Percentiles rank a stretch among this genome's conserved stretches.
Evolutionary conservation across 768 basidiomycete species (phyloP).

Genomic region (Lactarius quietus): DNA sequence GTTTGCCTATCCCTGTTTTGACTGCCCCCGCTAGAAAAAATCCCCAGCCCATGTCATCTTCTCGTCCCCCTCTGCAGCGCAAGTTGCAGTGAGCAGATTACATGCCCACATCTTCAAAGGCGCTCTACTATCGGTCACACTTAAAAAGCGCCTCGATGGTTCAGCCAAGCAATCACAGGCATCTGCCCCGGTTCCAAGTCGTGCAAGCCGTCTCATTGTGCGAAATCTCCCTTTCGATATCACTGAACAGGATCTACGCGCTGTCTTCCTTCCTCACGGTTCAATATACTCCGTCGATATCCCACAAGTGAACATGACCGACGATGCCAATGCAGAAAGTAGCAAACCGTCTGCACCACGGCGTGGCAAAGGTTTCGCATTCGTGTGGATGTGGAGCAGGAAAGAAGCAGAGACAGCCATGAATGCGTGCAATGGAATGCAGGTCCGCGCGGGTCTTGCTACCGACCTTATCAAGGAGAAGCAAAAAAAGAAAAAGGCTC

Average conservation of each 20-base stretch:
- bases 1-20: constrained; percentile 22
- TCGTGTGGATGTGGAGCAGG: constrained; percentile 88
- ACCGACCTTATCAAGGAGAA: constrained; percentile 31
- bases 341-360: constrained; percentile 15
- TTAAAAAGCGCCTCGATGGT: constrained; percentile 81
- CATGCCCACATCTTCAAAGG: constrained; percentile 95
- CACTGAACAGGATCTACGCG: constrained; percentile 79
- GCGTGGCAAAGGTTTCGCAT: constrained; percentile 81
- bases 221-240: constrained; percentile 86
- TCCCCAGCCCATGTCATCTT: constrained; percentile 71
- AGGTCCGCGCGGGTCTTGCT: constrained; percentile 29
- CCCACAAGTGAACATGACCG: constrained; percentile 42
- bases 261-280: constrained; percentile 82
- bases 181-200: constrained; percentile 49
- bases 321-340: constrained; percentile 33
- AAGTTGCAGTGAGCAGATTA: constrained; percentile 70
- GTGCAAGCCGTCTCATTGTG: constrained; percentile 80
- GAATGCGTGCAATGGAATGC: constrained; percentile 29
- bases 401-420: constrained; percentile 56
- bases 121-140: constrained; percentile 73
- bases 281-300: constrained; percentile 84
- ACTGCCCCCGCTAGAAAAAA: background rate
- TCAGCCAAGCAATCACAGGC: constrained; percentile 44
- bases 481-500: constrained; percentile 35
- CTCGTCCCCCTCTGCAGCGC: constrained; percentile 59